phyloP scores from a whole-genome alignment of 2,329 filamentous ascomycete genomes.

The Monosporascus sp. region DNA sequence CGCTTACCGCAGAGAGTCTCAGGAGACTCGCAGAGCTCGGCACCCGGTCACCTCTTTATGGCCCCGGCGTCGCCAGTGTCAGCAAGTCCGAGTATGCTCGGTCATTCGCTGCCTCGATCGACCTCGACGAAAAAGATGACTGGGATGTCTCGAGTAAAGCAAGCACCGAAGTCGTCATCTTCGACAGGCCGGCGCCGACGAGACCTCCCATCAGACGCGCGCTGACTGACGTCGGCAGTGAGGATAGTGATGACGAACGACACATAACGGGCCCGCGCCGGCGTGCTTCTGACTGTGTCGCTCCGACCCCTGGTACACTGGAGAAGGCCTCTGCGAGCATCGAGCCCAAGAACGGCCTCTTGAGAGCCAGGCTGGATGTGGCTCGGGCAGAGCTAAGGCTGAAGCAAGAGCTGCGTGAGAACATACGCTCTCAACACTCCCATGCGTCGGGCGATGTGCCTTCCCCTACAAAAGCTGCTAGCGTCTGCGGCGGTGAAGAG shows the following conservation, averaged over 20 bases:
- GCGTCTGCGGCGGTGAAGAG: too few species aligned
- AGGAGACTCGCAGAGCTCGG: conserved; percentile 12
- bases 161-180: conserved; percentile 6
- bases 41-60: conserved; percentile 8
- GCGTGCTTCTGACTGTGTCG: neutral
- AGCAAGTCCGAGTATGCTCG: neutral
- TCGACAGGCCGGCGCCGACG: conserved; percentile 2
- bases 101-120: neutral
- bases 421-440: too few species aligned
- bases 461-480: too few species aligned
- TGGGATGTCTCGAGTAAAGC: conserved; percentile 3
- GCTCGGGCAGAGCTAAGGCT: neutral
- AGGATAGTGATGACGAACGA: neutral
- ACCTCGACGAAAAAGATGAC: neutral
- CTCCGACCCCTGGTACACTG: neutral
- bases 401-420: neutral
- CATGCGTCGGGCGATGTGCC: too few species aligned
- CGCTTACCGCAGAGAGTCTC: conserved; percentile 5
- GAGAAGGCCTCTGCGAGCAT: neutral
- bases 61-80: conserved; percentile 6
- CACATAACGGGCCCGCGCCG: neutral
- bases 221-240: neutral
- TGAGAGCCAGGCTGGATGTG: neutral
- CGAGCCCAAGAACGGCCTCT: neutral
- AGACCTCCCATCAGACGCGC: neutral